Base-by-base conservation (phyloP, 1,139 yeast species). In the Lodderomyces margitis region DNA sequence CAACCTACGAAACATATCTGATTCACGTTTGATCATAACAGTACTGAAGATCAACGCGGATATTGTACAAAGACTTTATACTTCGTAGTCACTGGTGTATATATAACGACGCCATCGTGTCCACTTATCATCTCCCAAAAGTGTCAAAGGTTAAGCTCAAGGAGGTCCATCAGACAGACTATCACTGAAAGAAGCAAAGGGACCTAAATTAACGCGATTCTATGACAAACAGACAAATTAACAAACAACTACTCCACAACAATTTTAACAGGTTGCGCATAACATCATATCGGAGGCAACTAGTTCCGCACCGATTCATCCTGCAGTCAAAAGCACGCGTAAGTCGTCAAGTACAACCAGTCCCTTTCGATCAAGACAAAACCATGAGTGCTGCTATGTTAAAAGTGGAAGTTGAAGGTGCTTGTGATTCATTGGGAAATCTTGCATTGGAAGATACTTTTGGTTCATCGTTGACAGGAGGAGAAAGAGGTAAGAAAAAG, bases 21-120 rank as follows among this genome's bases (percentile, higher is more conserved):
- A 8, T 27, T 12, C 16, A n/a, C 30, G 30, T 27, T 27, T 27
- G 16, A 27, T 27, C 9, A 27, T 5, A 27, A 16, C n/a, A n/a
- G n/a, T n/a, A n/a, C n/a, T n/a, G n/a, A n/a, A n/a, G n/a, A n/a
- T n/a, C n/a, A n/a, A n/a, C n/a, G n/a, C n/a, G n/a, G n/a, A n/a
- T n/a, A n/a, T n/a, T n/a, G n/a, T n/a, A n/a, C n/a, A n/a, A n/a
- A n/a, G n/a, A n/a, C n/a, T n/a, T n/a, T n/a, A n/a, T n/a, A n/a
- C n/a, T n/a, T n/a, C n/a, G n/a, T n/a, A n/a, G n/a, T n/a, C 30
- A 27, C 17, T 27, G 15, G 28, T 24, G 30, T n/a, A 27, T 27
- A 27, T 27, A 27, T 12, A 27, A 16, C 27, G 10, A 12, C 30
- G 30, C 15, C 30, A 10, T 5, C 5, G 4, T 27, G 30, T 15